Evolutionary conservation across 176 grass and related monocot genomes (phyloP).

Genomic region (Aegilops umbellulata): DNA sequence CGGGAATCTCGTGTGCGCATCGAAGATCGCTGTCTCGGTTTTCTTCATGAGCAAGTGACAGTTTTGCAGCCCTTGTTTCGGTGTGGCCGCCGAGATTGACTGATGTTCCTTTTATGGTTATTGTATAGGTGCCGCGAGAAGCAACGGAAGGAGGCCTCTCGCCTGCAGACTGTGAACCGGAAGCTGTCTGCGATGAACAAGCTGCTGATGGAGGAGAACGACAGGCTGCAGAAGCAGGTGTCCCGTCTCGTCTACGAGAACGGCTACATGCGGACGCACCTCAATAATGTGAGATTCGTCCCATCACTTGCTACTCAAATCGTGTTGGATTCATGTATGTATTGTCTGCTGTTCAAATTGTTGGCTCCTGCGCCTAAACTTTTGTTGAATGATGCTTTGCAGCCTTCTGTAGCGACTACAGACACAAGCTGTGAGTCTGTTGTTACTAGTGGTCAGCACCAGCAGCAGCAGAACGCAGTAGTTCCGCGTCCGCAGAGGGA

Average conservation of each 20-base stretch:
- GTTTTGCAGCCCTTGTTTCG: slow-evolving; percentile 15
- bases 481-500: slow-evolving; percentile 76
- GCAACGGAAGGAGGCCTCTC: slow-evolving; percentile 91
- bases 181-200: slow-evolving; percentile 98
- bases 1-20: neutral
- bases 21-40: neutral
- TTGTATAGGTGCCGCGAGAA: slow-evolving; percentile 85
- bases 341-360: neutral
- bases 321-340: neutral
- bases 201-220: slow-evolving; percentile 99
- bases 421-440: slow-evolving; percentile 96
- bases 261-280: slow-evolving; percentile 75
- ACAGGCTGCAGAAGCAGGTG: slow-evolving; percentile 98
- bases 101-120: slow-evolving; percentile 15
- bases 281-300: slow-evolving; percentile 66
- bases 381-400: slow-evolving; percentile 23
- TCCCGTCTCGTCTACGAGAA: slow-evolving; percentile 94
- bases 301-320: neutral
- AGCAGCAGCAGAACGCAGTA: slow-evolving; percentile 75
- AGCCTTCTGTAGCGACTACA: slow-evolving; percentile 79
- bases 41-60: slow-evolving; percentile 19
- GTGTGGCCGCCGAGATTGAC: neutral
- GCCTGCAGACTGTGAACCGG: slow-evolving; percentile 89
- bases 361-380: slow-evolving; percentile 15
- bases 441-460: slow-evolving; percentile 93